Evolutionary conservation across 2,329 filamentous ascomycete species (phyloP).

Genomic region (Diaporthe capsici): DNA sequence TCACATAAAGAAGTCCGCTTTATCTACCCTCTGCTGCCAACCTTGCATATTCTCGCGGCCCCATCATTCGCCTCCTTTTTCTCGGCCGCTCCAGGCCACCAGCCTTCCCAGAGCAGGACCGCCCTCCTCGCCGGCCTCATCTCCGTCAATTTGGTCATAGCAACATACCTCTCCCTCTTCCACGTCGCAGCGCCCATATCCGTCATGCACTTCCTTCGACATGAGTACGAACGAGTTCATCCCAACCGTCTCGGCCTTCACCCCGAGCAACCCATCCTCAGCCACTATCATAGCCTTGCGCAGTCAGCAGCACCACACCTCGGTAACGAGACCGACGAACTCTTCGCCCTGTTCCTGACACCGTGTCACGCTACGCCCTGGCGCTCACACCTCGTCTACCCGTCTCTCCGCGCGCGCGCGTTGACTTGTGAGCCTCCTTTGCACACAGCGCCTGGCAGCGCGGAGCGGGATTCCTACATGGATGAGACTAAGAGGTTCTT

Average conservation of each 20-base stretch:
- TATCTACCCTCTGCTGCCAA: constrained; percentile 90
- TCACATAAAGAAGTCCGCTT: constrained; percentile 98
- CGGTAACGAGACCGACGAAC: constrained; percentile 55
- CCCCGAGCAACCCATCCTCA: constrained; percentile 39
- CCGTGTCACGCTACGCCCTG: constrained; percentile 97
- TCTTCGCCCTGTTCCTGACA: constrained; percentile 87
- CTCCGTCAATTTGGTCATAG: constrained; percentile 77
- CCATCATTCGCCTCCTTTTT: constrained; percentile 77
- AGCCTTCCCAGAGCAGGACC: constrained; percentile 58
- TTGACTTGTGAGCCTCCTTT: constrained; percentile 93
- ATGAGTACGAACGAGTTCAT: constrained; percentile 75
- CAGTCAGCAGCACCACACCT: constrained; percentile 45
- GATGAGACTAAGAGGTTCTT: constrained; percentile 97
- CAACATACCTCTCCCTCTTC: constrained; percentile 79
- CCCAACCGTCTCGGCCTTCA: constrained; percentile 55
- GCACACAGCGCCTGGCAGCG: constrained; percentile 69
- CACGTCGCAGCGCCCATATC: constrained; percentile 87
- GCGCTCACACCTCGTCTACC: constrained; percentile 87
- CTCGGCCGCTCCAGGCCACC: constrained; percentile 47
- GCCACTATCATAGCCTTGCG: constrained; percentile 45
- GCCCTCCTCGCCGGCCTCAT: constrained; percentile 71
- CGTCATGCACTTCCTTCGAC: constrained; percentile 82
- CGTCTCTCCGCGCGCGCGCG: constrained; percentile 83
- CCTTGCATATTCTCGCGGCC: constrained; percentile 86
- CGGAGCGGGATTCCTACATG: constrained; percentile 77